Base-by-base conservation (phyloP, 768 basidiomycete species). In the Solioccasus polychromus region DNA sequence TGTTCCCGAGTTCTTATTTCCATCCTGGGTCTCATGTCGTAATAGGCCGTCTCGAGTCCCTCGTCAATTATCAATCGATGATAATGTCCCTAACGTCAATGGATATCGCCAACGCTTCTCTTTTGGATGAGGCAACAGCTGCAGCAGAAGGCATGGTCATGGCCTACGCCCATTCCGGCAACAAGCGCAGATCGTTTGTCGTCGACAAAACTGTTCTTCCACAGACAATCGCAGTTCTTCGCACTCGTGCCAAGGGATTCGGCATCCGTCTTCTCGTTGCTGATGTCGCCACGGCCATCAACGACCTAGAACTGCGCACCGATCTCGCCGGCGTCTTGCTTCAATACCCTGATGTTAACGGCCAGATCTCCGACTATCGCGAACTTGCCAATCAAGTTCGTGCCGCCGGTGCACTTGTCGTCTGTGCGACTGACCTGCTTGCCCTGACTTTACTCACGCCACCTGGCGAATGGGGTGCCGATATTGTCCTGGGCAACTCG, bases 381-480 rank as follows among this genome's bases (percentile, higher is more conserved):
- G 63, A 69, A 10, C 71, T 96, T 11, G 77, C 89, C 3, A 66
- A 80, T 28, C 71, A 76, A 18, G 79, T 86, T 14, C 95, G 97
- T 64, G 72, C 74, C 14, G 60, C 74, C 5, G 88, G 88, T 23
- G 92, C 79, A n/a, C 76, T 96, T 46, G 82, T 96, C 41, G 77
- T 88, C 6, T 89, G 85, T 54, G 92, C 92, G 14, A 92, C 91
- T 10, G 95, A 99, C 68, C 78, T 99, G 42, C 77, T 99, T 31
- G 92, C 95, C 2, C 73, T 98, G 63, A 92, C 93, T 2, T 76
- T 92, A 75, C 75, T 99, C 48, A 92, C 89, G 57, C 91, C 95
- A 23, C 95, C 95, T 12, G 95, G 96, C 45, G 96, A 98, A 74
- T 98, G 95, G 92, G 95, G 95, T 40, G 94, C 93, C 24, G 95